phyloP scores from a whole-genome alignment of 2,329 filamentous ascomycete genomes.

The Fusarium acutatum region DNA sequence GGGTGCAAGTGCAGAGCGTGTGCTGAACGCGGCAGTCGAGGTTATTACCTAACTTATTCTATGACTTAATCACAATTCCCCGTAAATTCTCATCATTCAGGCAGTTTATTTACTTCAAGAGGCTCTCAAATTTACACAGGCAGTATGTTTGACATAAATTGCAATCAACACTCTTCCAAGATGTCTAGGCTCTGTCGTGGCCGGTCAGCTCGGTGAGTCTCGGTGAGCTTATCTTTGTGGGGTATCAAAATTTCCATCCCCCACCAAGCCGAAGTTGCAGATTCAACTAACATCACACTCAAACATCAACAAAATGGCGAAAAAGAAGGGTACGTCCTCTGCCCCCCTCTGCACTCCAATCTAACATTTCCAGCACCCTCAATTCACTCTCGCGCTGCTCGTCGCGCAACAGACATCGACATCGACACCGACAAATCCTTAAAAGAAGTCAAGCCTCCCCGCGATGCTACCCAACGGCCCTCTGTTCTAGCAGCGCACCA shows the following conservation, averaged over 20 bases:
- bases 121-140: neutral
- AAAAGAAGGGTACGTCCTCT: constrained; percentile 40
- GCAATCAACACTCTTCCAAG: neutral
- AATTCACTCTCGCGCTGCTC: constrained; percentile 76
- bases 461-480: constrained; percentile 56
- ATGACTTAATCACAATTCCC: neutral
- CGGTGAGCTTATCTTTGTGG: constrained; percentile 40
- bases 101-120: accelerated
- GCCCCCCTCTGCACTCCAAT: accelerated
- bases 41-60: neutral
- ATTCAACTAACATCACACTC: constrained; percentile 25
- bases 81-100: accelerated
- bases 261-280: constrained; percentile 31
- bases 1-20: neutral
- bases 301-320: constrained; percentile 42
- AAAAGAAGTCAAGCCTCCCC: constrained; percentile 62
- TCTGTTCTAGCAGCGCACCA: constrained; percentile 76
- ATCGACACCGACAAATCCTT: constrained; percentile 78
- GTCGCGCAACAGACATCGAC: constrained; percentile 74
- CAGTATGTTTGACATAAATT: neutral
- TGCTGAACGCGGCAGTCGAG: too few relatives aligned
- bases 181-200: neutral
- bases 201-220: constrained; percentile 36
- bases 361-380: constrained; percentile 61
- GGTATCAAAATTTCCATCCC: constrained; percentile 42